These are phyloP conservation scores for Gracilaria gracilis DNA, from an alignment of 23 red algal genomes.

Conservation along the genomic window DNA sequence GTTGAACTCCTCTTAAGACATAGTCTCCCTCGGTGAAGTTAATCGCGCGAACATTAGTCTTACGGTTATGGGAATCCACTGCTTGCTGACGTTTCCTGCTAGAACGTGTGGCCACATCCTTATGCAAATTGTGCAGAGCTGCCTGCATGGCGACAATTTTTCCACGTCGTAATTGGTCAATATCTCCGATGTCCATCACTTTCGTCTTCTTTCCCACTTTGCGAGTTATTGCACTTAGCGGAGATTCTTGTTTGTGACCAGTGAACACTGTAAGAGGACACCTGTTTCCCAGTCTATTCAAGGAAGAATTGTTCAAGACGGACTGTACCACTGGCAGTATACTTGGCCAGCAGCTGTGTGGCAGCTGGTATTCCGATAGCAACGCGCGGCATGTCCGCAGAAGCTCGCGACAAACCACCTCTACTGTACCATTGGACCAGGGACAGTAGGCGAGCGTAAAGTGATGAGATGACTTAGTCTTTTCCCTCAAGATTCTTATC, in stretches of 20 bases:
- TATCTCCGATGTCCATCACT: neutral
- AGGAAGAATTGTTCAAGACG: conserved; percentile 10
- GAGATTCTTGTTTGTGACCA: neutral
- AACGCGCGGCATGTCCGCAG: no score
- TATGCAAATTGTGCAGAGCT: conserved; percentile 3
- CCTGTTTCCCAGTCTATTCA: conserved; percentile 6
- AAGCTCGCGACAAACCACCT: conserved; percentile 26
- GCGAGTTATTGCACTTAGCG: neutral
- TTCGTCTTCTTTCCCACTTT: neutral
- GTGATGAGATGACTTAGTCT: conserved; percentile 8
- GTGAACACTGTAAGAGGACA: conserved; percentile 46
- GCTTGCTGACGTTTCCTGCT: neutral
- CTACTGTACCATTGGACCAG: conserved; percentile 45
- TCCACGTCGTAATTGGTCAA: neutral
- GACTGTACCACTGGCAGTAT: no score
- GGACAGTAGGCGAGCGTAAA: conserved; percentile 37
- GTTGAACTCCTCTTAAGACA: neutral
- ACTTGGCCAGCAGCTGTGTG: no score
- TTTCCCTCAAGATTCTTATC: neutral
- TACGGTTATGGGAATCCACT: neutral
- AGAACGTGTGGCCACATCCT: neutral
- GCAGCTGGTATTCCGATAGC: no score
- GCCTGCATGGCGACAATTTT: neutral
- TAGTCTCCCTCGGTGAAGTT: conserved; percentile 1
- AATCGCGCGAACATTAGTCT: neutral